These are phyloP conservation scores for Pythium oligandrum DNA, from an alignment of 352 stramenopile genomes.

Conservation along the genomic window DNA sequence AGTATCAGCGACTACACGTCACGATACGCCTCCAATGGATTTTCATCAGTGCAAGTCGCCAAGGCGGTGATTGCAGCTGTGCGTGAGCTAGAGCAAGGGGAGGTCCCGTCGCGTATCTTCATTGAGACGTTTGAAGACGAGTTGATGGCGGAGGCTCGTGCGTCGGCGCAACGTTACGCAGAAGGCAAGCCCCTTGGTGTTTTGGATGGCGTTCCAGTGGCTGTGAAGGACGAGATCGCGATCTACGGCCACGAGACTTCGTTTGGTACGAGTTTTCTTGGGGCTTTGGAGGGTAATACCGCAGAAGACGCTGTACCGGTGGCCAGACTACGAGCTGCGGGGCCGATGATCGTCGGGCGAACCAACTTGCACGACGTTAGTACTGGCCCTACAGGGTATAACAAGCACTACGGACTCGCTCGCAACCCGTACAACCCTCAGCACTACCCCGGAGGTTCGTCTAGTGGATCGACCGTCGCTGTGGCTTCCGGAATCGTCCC, in stretches of 20 bases:
- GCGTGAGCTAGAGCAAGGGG: slow-evolving; percentile 41
- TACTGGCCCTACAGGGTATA: slow-evolving; percentile 63
- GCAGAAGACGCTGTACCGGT: slow-evolving; percentile 48
- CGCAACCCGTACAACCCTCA: slow-evolving; percentile 84
- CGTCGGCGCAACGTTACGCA: slow-evolving; percentile 67
- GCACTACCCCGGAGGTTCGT: slow-evolving; percentile 88
- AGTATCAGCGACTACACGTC: slow-evolving; percentile 64
- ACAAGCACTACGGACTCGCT: slow-evolving; percentile 62
- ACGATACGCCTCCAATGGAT: slow-evolving; percentile 32
- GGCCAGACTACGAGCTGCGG: slow-evolving; percentile 49
- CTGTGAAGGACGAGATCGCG: slow-evolving; percentile 85
- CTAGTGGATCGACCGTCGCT: slow-evolving; percentile 82
- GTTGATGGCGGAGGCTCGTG: slow-evolving; percentile 61
- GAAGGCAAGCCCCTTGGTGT: slow-evolving; percentile 59
- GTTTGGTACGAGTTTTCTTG: slow-evolving; percentile 73
- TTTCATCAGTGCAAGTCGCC: slow-evolving; percentile 23
- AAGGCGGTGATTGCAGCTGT: slow-evolving; percentile 24
- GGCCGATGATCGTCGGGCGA: slow-evolving; percentile 85
- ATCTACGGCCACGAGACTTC: slow-evolving; percentile 64
- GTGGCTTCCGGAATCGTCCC: slow-evolving; percentile 85
- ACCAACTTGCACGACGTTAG: slow-evolving; percentile 90
- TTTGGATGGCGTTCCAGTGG: slow-evolving; percentile 85
- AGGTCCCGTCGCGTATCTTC: slow-evolving; percentile 59
- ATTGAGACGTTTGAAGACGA: slow-evolving; percentile 67
- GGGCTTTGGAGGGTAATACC: slow-evolving; percentile 35